A percentile compares a stretch with the other conserved stretches of the same genome.
These are phyloP conservation scores for Aspergillus hiratsukae DNA, from an alignment of 2,329 filamentous ascomycete species.

Conservation along the genomic window DNA sequence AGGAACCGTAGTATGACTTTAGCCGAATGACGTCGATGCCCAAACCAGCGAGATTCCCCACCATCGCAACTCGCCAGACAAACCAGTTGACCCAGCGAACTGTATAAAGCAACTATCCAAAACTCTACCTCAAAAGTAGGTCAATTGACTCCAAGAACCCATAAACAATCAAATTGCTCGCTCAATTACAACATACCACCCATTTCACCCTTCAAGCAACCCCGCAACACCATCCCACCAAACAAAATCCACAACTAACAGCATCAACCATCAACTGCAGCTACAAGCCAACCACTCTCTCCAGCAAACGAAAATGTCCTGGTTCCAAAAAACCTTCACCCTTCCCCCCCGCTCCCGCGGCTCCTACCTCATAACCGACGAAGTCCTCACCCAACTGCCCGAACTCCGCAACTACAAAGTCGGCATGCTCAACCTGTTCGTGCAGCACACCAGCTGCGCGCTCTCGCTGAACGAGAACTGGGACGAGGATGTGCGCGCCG, in stretches of 20 bases:
- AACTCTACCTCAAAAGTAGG: neutral
- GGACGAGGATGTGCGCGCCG: constrained; percentile 76
- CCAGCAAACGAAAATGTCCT: constrained; percentile 50
- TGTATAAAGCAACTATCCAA: neutral
- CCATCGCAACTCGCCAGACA: neutral
- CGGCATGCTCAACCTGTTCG: constrained; percentile 80
- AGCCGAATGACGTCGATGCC: constrained; percentile 10
- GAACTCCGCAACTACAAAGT: constrained; percentile 81
- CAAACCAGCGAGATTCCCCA: neutral
- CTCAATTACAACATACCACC: neutral
- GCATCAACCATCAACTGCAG: neutral
- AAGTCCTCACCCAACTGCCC: constrained; percentile 65
- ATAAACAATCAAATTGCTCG: neutral
- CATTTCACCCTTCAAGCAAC: neutral
- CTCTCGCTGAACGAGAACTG: constrained; percentile 91
- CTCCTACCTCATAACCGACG: constrained; percentile 83
- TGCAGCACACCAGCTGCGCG: constrained; percentile 92
- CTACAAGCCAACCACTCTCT: neutral
- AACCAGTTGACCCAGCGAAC: neutral
- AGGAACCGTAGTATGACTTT: neutral
- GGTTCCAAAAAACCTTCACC: constrained; percentile 80
- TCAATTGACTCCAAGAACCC: neutral
- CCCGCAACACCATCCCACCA: constrained; percentile 2
- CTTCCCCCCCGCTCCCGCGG: constrained; percentile 74
- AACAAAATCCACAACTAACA: neutral